These are phyloP conservation scores for Kwoniella sp. DNA, from an alignment of 768 basidiomycete genomes.

Conservation along the genomic window DNA sequence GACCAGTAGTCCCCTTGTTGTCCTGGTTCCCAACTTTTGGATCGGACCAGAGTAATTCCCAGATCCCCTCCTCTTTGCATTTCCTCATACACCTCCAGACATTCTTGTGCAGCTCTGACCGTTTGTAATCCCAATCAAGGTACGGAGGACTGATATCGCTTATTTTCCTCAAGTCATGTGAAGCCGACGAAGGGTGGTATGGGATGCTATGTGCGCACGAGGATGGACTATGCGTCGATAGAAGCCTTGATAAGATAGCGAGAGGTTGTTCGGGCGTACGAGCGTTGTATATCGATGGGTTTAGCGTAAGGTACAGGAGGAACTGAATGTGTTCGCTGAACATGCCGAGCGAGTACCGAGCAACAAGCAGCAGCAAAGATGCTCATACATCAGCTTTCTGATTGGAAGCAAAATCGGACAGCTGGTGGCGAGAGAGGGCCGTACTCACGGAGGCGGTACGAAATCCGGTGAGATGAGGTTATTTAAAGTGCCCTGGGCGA, in stretches of 20 bases:
- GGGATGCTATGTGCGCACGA: slow-evolving; percentile 27
- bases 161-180: neutral
- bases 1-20: no score
- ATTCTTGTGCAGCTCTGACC: slow-evolving; percentile 10
- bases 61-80: slow-evolving; percentile 26
- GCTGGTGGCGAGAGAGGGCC: neutral
- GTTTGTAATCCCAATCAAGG: slow-evolving; percentile 18
- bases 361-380: no score
- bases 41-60: slow-evolving; percentile 26
- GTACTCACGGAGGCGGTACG: slow-evolving; percentile 27
- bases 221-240: slow-evolving; percentile 18
- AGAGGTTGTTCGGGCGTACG: slow-evolving; percentile 6
- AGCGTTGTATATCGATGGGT: slow-evolving; percentile 11
- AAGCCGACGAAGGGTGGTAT: slow-evolving; percentile 7
- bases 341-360: no score
- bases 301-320: slow-evolving; percentile 28
- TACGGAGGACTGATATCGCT: slow-evolving; percentile 11
- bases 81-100: slow-evolving; percentile 12
- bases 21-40: slow-evolving; percentile 24
- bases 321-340: slow-evolving; percentile 37
- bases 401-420: neutral
- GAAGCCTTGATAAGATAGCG: slow-evolving; percentile 7
- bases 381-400: no score
- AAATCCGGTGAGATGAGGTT: slow-evolving; percentile 15
- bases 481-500: slow-evolving; percentile 22